Evolutionary conservation across 1,139 yeast genomes (phyloP), one percentile per base, ranked within the genome.

Genomic region (Geotrichum australiense): DNA sequence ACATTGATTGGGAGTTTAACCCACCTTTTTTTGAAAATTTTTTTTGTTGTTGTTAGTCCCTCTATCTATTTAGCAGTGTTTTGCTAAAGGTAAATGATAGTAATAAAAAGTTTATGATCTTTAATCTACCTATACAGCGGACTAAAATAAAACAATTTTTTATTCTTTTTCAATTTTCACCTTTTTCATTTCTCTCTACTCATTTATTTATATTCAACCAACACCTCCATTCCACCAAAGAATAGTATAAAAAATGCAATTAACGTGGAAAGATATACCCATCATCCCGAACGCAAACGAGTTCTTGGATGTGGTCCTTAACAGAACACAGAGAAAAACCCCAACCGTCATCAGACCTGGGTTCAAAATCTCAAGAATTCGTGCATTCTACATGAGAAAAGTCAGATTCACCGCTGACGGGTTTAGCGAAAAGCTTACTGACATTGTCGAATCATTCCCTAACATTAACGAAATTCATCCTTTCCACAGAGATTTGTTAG

Each of bases 261-360:
- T 91, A 55, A 81, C 96, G 44, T 91, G 97, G 97, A 91, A 91
- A 68, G 96, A 89, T 66, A 91, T 91, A 59, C 94, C 97, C 30
- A 80, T 94, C 40, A 95, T 91, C 50, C 94, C 97, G 39, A 80
- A 80, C 53, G 71, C 94, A 59, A 85, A 83, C 65, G 97, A 91
- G 64, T 74, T 89, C 74, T 74, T 91, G 78, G 99, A 91, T 67
- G 87, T 91, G 52, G 95, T 93, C 51, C 81, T 91, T 54, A 91
- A 91, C 73, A 76, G 96, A 62, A 91, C 99, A 1, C 99, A 91
- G 70, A 78, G 99, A 69, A 91, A 91, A 68, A 91, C 98, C 3
- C 98, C 98, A 39, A 91, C 98, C 10, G 96, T 93, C 48, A 85
- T 91, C 54, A 80, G 98, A 63, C 86, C 96, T 5, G 98, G 98